Evolutionary conservation across 1,284 basidiomycete species (phyloP), one percentile per base, ranked within the genome.

Genomic region (Trichosporon sp.): DNA sequence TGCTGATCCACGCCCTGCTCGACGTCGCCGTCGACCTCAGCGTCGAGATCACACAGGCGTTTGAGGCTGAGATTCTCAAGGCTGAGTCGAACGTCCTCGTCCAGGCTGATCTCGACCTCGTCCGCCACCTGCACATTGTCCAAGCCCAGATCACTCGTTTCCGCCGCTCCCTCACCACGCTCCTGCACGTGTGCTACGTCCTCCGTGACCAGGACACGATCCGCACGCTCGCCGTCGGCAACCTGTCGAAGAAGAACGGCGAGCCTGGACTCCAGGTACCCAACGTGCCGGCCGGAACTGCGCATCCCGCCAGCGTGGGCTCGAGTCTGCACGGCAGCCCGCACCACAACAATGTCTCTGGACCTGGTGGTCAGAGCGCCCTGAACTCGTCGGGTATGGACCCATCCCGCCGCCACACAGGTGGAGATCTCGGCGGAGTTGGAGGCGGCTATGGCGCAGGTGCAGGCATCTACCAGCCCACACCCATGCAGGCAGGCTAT

Each of bases 81-180:
- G 75, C 83, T 38, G 83, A 84, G 75, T 79, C 81, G 2, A 77
- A 78, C 16, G 82, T 83, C 26, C 76, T 84, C 2, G 81, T 84
- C 6, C 78, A 81, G 61, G 81, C 83, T 5, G 71, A 84, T 76
- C 80, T 84, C 72, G 80, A 82, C 63, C 81, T 79, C n/a, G 84
- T 84, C 16, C 80, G 83, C 51, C 79, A 82, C 68, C 76, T 84
- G 4, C 82, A 83, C 73, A 77, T 84, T 70, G 77, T 84, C 37
- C 81, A 81, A 8, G 83, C 83, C 46, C 84, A 84, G 74, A 78
- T 84, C 8, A 81, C 82, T 65, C 79, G 84, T 4, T 78, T 84
- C 16, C 76, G 81, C 46, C 76, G 84, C 35, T 78, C 80, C 3
- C 77, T 84, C 65, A 78, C 77, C 1, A 80, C 82, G 0, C 77